Base-by-base conservation (phyloP, 495 filamentous ascomycete genomes). In the Amphirosellinia nigrospora region DNA sequence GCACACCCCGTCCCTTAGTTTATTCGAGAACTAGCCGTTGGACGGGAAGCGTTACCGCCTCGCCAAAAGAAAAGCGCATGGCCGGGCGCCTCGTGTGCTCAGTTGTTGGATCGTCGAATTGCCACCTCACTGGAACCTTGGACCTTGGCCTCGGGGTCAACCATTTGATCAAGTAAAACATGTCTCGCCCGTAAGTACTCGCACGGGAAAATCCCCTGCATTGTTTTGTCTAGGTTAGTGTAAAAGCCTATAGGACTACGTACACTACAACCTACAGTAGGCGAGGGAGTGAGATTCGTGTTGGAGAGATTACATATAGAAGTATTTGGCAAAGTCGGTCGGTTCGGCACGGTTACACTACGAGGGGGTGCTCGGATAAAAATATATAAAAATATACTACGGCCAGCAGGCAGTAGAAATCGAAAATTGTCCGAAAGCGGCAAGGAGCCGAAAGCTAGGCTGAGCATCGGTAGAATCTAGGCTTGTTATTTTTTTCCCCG, bases 361-460 rank as follows among this genome's bases (percentile, higher is more conserved):
- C n/a, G n/a, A 53, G 41, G 30, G 32, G 32, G 19, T n/a, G n/a
- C 21, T 16, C 61, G 63, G 63, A 41, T 41, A 15, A 38, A 60
- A 26, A 41, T 41, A 41, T n/a, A n/a, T n/a, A n/a, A n/a, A n/a
- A n/a, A n/a, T n/a, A n/a, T n/a, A n/a, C n/a, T n/a, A n/a, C n/a
- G n/a, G n/a, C n/a, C n/a, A n/a, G n/a, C n/a, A n/a, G n/a, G n/a
- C n/a, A n/a, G n/a, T n/a, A 61, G 55, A 58, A 19, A 64, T 64
- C 50, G 16, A n/a, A n/a, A n/a, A n/a, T 63, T 4, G 16, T 64
- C 61, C 43, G 43, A 48, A 64, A 64, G 43, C 43, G 61, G 61
- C 61, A 50, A 64, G 30, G 43, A 64, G 41, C 60, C 41, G 41
- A 36, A n/a, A 64, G 28, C 26, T 23, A 26, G 41, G 23, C 38